phyloP scores from a whole-genome alignment of 306 rosid species.

The Vigna reflexopilosa region DNA sequence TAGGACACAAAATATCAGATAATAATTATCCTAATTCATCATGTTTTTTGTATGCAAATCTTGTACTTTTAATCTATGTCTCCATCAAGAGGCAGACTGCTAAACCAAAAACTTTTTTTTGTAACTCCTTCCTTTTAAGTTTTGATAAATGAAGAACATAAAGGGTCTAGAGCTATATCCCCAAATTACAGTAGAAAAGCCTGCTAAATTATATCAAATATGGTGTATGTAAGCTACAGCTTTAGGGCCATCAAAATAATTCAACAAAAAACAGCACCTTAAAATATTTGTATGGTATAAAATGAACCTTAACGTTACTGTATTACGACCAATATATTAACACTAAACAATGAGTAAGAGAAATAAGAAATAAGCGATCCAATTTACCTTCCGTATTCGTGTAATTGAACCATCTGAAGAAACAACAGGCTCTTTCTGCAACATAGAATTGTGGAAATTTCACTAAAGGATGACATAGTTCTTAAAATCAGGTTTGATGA shows the following conservation, averaged over 20 bases:
- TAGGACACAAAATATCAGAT: neutral
- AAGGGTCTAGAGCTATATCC: neutral
- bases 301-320: neutral
- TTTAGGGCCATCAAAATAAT: neutral
- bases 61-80: neutral
- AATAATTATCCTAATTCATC: slow-evolving; percentile 22
- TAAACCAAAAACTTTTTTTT: neutral
- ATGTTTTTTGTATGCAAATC: neutral
- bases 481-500: slow-evolving; percentile 32
- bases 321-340: neutral
- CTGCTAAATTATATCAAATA: slow-evolving; percentile 36
- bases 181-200: slow-evolving; percentile 19
- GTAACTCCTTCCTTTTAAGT: neutral
- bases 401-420: slow-evolving; percentile 77
- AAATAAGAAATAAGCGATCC: neutral
- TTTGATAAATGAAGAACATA: slow-evolving; percentile 23
- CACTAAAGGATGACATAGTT: slow-evolving; percentile 31
- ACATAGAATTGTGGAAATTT: slow-evolving; percentile 43
- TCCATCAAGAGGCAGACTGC: slow-evolving; percentile 9
- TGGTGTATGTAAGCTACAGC: slow-evolving; percentile 10
- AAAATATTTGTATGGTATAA: slow-evolving; percentile 10
- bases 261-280: slow-evolving; percentile 7
- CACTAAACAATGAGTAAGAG: neutral
- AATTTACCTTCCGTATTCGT: slow-evolving; percentile 69
- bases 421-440: slow-evolving; percentile 89